A percentile compares a stretch with the other conserved stretches of the same genome.
Conservation (phyloP, 2,329 filamentous ascomycete species). For the Aspergillus sp. region DNA sequence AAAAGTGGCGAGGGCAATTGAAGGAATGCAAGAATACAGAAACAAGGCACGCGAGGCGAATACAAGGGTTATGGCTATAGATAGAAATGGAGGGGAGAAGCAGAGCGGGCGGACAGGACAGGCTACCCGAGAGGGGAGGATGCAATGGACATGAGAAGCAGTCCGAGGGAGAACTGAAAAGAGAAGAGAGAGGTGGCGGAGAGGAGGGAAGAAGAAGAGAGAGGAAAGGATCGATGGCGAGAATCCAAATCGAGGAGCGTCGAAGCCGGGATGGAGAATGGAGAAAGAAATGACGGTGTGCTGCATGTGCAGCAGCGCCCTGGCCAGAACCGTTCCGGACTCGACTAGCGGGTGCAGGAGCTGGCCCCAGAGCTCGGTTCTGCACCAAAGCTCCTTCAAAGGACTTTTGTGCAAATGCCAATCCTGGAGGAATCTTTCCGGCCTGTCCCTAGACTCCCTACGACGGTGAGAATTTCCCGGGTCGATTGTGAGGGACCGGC, state of each 20-base stretch:
- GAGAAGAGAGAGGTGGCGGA: not conserved
- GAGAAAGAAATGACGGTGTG: constrained; percentile 6
- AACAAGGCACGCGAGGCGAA: constrained; percentile 11
- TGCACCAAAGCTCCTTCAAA: constrained; percentile 2
- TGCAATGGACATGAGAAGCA: constrained; percentile 11
- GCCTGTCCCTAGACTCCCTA: not conserved
- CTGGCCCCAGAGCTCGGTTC: constrained; percentile 1
- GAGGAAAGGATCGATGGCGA: constrained; percentile 22
- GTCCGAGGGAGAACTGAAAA: constrained; percentile 4
- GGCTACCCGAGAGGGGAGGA: constrained; percentile 6
- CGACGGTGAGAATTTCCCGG: constrained; percentile 3
- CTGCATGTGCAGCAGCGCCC: not conserved
- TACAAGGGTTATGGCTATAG: constrained; percentile 13
- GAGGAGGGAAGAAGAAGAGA: constrained; percentile 2
- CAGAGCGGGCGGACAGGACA: constrained; percentile 1
- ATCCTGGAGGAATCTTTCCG: not conserved
- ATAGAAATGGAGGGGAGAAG: constrained; percentile 4
- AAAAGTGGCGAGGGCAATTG: constrained; percentile 18
- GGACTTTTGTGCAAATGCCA: not conserved
- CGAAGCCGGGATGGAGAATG: not conserved
- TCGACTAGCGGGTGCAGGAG: not conserved
- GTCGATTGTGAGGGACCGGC: not conserved
- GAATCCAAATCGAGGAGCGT: constrained; percentile 17
- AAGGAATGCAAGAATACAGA: constrained; percentile 15
- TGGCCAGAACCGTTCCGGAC: constrained; percentile 4